These are phyloP conservation scores for Yamadazyma mexicana DNA, from an alignment of 1,139 yeast species.

Conservation along the genomic window DNA sequence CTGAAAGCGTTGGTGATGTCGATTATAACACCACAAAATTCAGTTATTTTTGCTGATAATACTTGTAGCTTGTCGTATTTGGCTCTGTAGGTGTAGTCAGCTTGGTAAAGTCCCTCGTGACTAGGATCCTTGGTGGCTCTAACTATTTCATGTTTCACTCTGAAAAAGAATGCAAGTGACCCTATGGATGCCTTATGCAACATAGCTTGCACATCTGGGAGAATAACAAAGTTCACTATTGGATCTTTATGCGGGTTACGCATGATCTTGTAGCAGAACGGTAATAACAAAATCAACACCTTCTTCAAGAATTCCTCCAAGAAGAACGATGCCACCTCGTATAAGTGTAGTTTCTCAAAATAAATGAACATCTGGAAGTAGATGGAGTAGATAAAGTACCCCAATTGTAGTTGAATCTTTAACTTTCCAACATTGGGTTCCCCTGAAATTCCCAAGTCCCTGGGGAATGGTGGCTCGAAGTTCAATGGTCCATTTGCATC, in stretches of 20 bases:
- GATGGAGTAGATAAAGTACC: constrained; percentile 27
- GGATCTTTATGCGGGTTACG: constrained; percentile 22
- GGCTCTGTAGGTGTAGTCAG: constrained; percentile 9
- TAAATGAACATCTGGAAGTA: constrained; percentile 30
- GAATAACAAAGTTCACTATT: constrained; percentile 35
- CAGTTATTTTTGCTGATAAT: constrained; percentile 8
- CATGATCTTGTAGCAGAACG: constrained; percentile 25
- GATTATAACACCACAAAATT: constrained; percentile 8
- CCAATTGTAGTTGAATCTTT: constrained; percentile 31
- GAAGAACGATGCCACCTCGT: constrained; percentile 31
- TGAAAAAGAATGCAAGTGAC: constrained; percentile 19
- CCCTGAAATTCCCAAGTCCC: not conserved
- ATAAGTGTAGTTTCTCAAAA: constrained; percentile 28
- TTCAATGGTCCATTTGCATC: not conserved
- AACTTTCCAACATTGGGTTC: constrained; percentile 6
- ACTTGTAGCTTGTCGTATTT: constrained; percentile 10
- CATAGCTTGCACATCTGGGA: constrained; percentile 32
- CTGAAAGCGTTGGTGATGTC: constrained; percentile 13
- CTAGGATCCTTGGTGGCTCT: constrained; percentile 6
- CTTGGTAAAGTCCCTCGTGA: constrained; percentile 7
- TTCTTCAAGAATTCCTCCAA: constrained; percentile 28
- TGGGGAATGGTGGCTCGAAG: not conserved
- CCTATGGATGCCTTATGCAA: constrained; percentile 32
- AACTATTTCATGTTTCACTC: constrained; percentile 10
- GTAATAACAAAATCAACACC: constrained; percentile 30